Conservation (phyloP, 345 rosid genomes). For the Carallia pectinifolia region DNA sequence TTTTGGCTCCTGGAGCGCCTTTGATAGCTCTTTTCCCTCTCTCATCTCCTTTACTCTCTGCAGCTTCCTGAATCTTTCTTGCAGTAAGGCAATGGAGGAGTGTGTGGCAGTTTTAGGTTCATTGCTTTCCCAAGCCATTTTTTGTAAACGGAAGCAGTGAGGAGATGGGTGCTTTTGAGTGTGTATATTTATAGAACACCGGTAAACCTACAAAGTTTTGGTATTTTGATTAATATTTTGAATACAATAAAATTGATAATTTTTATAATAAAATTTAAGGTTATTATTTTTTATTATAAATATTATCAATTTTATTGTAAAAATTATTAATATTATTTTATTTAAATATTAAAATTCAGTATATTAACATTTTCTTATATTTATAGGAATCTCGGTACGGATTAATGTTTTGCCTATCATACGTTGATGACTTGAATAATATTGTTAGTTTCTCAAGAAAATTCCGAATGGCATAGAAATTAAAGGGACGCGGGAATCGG, state of each 20-base stretch:
- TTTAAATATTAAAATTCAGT: too few species aligned
- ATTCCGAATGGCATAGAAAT: constrained; percentile 36
- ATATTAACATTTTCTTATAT: too few species aligned
- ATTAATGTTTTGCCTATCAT: constrained; percentile 1
- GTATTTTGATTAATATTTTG: too few species aligned
- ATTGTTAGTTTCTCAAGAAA: constrained; percentile 40
- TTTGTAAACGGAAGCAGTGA: constrained; percentile 15
- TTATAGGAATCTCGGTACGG: constrained; percentile 18
- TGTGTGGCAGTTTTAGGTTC: constrained; percentile 43
- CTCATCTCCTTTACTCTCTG: constrained; percentile 63
- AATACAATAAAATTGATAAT: too few species aligned
- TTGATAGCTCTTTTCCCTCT: constrained; percentile 52
- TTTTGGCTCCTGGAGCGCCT: constrained; percentile 4
- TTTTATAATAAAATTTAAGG: too few species aligned
- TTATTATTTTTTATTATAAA: too few species aligned
- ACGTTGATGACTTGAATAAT: not conserved
- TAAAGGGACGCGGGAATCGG: constrained; percentile 56
- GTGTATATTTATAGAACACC: too few species aligned
- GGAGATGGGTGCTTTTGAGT: not conserved
- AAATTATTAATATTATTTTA: too few species aligned
- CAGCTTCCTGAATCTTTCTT: constrained; percentile 68
- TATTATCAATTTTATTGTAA: too few species aligned
- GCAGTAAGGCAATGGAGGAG: constrained; percentile 68
- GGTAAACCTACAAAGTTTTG: too few species aligned
- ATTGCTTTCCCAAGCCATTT: constrained; percentile 45